phyloP scores from a whole-genome alignment of 345 rosid species.

The Anacardium occidentale region DNA sequence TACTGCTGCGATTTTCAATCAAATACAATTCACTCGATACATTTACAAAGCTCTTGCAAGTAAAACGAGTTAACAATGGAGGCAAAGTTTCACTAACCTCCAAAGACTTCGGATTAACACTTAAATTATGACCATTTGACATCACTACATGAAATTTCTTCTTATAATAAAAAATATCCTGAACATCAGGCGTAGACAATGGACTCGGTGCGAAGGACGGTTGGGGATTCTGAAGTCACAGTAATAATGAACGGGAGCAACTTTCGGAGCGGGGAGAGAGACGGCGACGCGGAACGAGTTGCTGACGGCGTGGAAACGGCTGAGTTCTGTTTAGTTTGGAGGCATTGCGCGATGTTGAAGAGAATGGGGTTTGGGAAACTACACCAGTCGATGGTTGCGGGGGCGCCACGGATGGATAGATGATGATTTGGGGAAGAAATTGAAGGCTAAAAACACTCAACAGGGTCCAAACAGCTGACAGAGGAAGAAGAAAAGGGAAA shows the following conservation, averaged over 20 bases:
- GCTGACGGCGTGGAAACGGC: conserved; percentile 31
- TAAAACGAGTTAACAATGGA: not conserved
- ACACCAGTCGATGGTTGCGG: not conserved
- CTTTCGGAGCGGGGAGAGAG: not conserved
- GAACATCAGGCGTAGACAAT: not conserved
- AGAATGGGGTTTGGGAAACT: not conserved
- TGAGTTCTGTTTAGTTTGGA: conserved; percentile 13
- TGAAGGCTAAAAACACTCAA: too few relatives aligned
- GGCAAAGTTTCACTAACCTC: not conserved
- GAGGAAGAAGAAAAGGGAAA: too few relatives aligned
- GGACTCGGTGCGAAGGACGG: not conserved
- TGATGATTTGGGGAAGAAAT: too few relatives aligned
- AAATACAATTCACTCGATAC: not conserved
- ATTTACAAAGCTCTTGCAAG: not conserved
- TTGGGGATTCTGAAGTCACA: not conserved
- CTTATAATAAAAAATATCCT: not conserved
- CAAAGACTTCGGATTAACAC: not conserved
- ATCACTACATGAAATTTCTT: not conserved
- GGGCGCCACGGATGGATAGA: too few relatives aligned
- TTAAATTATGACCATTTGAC: not conserved
- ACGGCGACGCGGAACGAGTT: conserved; percentile 23
- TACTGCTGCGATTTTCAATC: not conserved
- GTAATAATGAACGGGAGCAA: not conserved
- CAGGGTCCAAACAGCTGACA: too few relatives aligned
- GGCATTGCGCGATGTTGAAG: not conserved